These are phyloP conservation scores for Saccharum officinarum DNA, from an alignment of 176 grass and related monocot genomes.

Conservation along the genomic window DNA sequence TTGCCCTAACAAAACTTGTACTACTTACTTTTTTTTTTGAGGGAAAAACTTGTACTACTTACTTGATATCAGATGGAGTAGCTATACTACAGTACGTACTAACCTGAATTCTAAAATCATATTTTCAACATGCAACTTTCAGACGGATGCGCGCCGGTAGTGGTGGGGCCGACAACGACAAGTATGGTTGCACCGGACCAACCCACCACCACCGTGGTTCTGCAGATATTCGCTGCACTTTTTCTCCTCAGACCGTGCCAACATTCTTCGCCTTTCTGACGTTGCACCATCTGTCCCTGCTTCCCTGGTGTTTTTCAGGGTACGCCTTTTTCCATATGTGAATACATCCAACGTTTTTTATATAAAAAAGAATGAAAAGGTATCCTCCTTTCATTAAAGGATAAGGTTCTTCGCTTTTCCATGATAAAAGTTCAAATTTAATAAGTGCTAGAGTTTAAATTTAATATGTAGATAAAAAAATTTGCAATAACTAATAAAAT, in stretches of 20 bases:
- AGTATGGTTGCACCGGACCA: slow-evolving; percentile 23
- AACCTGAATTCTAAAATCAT: background rate
- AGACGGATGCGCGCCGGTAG: background rate
- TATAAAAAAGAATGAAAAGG: background rate
- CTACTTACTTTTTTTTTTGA: too few relatives aligned
- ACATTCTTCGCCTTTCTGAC: slow-evolving; percentile 34
- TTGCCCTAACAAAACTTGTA: background rate
- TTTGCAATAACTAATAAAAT: too few relatives aligned
- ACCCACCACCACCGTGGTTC: slow-evolving; percentile 20
- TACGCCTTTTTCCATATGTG: background rate
- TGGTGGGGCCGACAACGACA: background rate
- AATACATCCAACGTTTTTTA: background rate
- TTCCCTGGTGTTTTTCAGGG: slow-evolving; percentile 7
- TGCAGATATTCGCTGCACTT: slow-evolving; percentile 18
- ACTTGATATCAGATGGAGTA: too few relatives aligned
- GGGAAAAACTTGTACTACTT: background rate
- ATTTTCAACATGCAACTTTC: slow-evolving; percentile 16
- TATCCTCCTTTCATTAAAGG: background rate
- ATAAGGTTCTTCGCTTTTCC: background rate
- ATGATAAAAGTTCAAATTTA: background rate
- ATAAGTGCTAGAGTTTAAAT: too few relatives aligned
- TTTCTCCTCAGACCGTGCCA: slow-evolving; percentile 17
- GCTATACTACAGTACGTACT: too few relatives aligned
- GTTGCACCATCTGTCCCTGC: slow-evolving; percentile 21
- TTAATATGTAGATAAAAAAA: too few relatives aligned